These are phyloP conservation scores for Physcomitrellopsis africana DNA, from an alignment of 225 moss, liverwort and hornwort species.

Conservation along the genomic window DNA sequence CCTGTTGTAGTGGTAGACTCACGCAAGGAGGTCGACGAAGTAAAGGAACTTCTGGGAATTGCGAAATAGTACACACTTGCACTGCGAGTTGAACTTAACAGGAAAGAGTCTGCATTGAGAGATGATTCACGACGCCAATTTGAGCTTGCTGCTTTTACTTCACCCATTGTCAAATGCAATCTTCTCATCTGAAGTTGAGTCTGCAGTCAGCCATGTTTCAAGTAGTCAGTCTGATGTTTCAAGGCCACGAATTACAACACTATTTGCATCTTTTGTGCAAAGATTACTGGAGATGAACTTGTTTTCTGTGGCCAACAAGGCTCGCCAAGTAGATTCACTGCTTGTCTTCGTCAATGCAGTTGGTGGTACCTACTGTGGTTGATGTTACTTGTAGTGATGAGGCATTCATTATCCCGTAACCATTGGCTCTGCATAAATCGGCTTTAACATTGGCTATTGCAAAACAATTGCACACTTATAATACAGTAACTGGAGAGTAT, in stretches of 20 bases:
- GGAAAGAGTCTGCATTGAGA: constrained; percentile 76
- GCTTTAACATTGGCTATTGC: constrained; percentile 45
- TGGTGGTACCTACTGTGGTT: no score
- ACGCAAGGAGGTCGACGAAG: no score
- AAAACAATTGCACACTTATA: constrained; percentile 67
- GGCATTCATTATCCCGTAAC: no score
- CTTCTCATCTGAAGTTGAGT: constrained; percentile 86
- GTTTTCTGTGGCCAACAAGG: constrained; percentile 60
- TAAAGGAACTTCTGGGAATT: no score
- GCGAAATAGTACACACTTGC: constrained; percentile 88
- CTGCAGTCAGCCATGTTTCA: constrained; percentile 79
- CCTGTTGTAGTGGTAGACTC: no score
- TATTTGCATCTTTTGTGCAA: constrained; percentile 77
- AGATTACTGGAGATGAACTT: constrained; percentile 77
- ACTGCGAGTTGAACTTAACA: constrained; percentile 77
- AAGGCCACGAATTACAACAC: constrained; percentile 79
- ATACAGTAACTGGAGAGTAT: constrained; percentile 54
- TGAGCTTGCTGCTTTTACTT: constrained; percentile 96
- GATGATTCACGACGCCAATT: constrained; percentile 73
- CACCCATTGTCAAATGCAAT: constrained; percentile 89
- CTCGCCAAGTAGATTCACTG: constrained; percentile 60
- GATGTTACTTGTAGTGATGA: no score
- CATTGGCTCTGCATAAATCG: no score
- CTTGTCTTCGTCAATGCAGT: neutral
- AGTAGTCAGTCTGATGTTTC: constrained; percentile 39